Base-by-base conservation (phyloP, 1,284 basidiomycete species). In the Laetiporus sulphureus region DNA sequence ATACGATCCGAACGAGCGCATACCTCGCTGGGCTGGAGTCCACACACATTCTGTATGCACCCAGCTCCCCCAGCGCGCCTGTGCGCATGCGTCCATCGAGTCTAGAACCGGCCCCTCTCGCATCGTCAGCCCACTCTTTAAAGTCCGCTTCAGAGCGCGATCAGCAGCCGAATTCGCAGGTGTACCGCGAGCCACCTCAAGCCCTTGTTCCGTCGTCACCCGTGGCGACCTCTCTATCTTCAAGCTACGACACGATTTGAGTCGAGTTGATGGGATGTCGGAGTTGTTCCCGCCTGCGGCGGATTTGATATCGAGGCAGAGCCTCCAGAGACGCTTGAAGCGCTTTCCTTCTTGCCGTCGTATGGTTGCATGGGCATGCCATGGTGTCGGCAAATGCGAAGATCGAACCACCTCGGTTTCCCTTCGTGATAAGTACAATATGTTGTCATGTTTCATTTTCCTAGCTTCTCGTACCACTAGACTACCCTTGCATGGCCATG, bases 201-300 rank as follows among this genome's bases (percentile, higher is more conserved):
- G 57, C 56, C 39, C 40, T 45, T 15, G 44, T 59, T 12, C 57
- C 57, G 13, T 52, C 48, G 19, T 58, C 55, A 6, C 56, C 55
- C 10, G 39, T 56, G 34, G 45, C 52, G 1, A 53, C 55, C 6
- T 54, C 55, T 0, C 32, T 42, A 15, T 41, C 44, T n/a, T 40
- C 46, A 20, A n/a, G n/a, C n/a, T n/a, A 38, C 46, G 15, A 20
- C 38, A 31, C 38, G 29, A 32, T 18, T 32, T 29, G 18, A 23
- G 30, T 30, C 19, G 20, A 32, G 25, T 29, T 23, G 29, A 32
- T 27, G 33, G 25, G 7, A 13, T 13, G 13, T 27, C 33, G 41
- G 37, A 19, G 24, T 16, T 13, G 18, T 5, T 1, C 27, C 27
- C 5, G 25, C 19, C 11, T 23, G 21, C 4, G 31, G 22, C 15